Evolutionary conservation across 2,329 filamentous ascomycete genomes (phyloP).

Genomic region (Exophiala viscosa): DNA sequence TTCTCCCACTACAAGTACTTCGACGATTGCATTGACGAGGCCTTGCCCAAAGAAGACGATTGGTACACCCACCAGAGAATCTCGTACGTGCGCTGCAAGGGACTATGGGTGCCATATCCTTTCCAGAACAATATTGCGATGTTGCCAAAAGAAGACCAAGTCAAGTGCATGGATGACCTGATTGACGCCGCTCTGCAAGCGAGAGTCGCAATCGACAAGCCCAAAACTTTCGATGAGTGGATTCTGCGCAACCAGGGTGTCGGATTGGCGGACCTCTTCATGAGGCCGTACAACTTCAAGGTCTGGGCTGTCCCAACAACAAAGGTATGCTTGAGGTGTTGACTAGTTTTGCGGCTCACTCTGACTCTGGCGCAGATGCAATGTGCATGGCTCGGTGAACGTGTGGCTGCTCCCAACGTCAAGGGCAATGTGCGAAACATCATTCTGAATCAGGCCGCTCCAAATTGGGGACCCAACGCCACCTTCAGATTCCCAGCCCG

Average conservation of each 20-base stretch:
- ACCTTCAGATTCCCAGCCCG: slow-evolving; percentile 97
- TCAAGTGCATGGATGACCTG: slow-evolving; percentile 88
- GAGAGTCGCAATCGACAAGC: slow-evolving; percentile 84
- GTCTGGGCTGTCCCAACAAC: slow-evolving; percentile 98
- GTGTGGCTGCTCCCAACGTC: slow-evolving; percentile 92
- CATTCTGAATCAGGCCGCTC: slow-evolving; percentile 91
- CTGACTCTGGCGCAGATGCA: slow-evolving; percentile 70
- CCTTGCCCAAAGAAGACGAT: slow-evolving; percentile 86
- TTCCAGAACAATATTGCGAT: slow-evolving; percentile 99
- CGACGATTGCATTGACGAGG: slow-evolving; percentile 97
- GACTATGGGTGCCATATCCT: slow-evolving; percentile 94
- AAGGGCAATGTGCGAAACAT: slow-evolving; percentile 93
- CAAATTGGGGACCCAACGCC: slow-evolving; percentile 96
- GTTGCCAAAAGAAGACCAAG: slow-evolving; percentile 95
- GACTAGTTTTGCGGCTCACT: neutral
- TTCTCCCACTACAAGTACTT: slow-evolving; percentile 99
- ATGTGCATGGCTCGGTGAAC: slow-evolving; percentile 97
- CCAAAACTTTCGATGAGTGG: slow-evolving; percentile 97
- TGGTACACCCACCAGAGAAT: slow-evolving; percentile 98
- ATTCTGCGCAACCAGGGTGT: slow-evolving; percentile 87
- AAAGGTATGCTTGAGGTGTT: slow-evolving; percentile 61
- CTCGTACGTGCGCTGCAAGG: slow-evolving; percentile 97
- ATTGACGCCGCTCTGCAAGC: slow-evolving; percentile 89
- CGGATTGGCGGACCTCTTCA: slow-evolving; percentile 91
- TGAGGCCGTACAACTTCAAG: slow-evolving; percentile 99